Conservation (phyloP, 208 protist species). For the Trypanosoma conorhini region DNA sequence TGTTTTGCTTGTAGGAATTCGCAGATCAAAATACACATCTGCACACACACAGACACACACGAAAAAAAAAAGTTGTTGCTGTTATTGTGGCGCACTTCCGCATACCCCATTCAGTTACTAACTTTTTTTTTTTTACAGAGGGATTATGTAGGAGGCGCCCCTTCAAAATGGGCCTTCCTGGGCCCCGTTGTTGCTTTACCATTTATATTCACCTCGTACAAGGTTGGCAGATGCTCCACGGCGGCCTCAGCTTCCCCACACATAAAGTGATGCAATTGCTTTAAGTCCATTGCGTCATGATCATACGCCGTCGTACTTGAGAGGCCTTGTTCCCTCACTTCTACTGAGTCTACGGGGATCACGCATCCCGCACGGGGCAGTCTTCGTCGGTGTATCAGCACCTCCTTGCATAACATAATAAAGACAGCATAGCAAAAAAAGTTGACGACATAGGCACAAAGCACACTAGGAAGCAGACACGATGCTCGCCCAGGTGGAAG, state of each 20-base stretch:
- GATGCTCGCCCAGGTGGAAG: constrained; percentile 4
- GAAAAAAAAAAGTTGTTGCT: background rate
- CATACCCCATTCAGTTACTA: background rate
- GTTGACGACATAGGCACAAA: constrained; percentile 47
- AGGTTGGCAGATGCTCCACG: background rate
- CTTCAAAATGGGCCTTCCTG: background rate
- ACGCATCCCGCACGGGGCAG: constrained; percentile 5
- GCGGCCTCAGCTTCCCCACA: background rate
- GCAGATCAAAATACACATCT: background rate
- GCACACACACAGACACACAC: background rate
- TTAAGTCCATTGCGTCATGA: background rate
- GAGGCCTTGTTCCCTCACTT: background rate
- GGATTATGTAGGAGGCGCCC: background rate
- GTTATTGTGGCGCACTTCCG: background rate
- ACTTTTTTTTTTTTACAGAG: background rate
- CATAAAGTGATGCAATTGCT: too few species aligned
- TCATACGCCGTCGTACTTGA: background rate
- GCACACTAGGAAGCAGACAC: constrained; percentile 36
- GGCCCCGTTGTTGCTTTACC: background rate
- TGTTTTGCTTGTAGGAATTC: too few species aligned
- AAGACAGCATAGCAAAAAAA: constrained; percentile 50
- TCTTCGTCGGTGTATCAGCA: constrained; percentile 21
- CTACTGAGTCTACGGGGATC: constrained; percentile 4
- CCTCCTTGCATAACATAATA: constrained; percentile 34
- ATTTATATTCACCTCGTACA: background rate